Conservation (phyloP, 257 asterid species). For the Euphrasia confusa region DNA sequence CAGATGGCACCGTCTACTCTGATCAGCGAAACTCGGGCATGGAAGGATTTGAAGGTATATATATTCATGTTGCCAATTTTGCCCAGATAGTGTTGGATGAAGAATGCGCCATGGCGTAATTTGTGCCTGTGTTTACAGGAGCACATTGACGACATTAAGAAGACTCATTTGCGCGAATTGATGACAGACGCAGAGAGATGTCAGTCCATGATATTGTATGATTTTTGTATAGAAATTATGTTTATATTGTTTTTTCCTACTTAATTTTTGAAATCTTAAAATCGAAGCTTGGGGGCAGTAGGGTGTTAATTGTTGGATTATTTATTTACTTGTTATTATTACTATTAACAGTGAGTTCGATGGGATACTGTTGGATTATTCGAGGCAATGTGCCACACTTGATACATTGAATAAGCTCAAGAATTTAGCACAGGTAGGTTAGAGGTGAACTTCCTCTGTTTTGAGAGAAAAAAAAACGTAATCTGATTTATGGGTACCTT, state of each 20-base stretch:
- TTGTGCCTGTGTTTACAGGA: constrained; percentile 45
- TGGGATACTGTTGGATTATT: constrained; percentile 73
- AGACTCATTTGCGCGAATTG: constrained; percentile 81
- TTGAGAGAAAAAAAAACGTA: background rate
- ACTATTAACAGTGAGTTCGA: constrained; percentile 61
- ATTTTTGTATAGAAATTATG: constrained; percentile 10
- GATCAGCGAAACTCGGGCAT: constrained; percentile 58
- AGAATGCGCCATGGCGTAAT: constrained; percentile 18
- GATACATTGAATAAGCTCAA: constrained; percentile 70
- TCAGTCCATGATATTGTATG: constrained; percentile 84
- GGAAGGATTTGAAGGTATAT: constrained; percentile 78
- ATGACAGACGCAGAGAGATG: constrained; percentile 70
- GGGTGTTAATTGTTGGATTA: constrained; percentile 9
- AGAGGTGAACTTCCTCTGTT: constrained; percentile 4
- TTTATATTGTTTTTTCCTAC: background rate
- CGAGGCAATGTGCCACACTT: constrained; percentile 75
- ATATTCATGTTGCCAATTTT: constrained; percentile 8
- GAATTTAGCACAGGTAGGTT: constrained; percentile 72
- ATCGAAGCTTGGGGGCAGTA: background rate
- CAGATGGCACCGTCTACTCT: constrained; percentile 71
- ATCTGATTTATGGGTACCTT: constrained; percentile 25
- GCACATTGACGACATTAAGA: constrained; percentile 76
- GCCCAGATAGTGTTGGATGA: background rate
- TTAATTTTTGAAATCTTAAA: constrained; percentile 4
- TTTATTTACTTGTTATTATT: background rate